Conservation (phyloP, 1,284 basidiomycete species). For the Ceratobasidium sp. region DNA sequence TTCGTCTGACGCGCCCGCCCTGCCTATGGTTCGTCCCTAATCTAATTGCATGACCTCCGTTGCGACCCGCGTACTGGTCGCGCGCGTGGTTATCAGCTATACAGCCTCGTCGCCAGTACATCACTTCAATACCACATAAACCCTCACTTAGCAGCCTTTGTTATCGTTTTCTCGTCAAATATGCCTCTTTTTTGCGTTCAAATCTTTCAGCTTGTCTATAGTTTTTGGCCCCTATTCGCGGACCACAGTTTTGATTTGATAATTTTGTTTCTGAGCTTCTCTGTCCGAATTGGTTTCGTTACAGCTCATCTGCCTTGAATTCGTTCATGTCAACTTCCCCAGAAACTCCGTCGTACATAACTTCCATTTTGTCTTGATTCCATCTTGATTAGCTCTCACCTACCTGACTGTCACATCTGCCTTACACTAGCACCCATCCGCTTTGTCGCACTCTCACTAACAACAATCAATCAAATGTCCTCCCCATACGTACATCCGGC, state of each 20-base stretch:
- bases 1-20: constrained; percentile 37
- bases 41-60: constrained; percentile 43
- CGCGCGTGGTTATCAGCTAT: constrained; percentile 27
- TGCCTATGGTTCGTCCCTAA: constrained; percentile 46
- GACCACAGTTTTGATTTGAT: not conserved
- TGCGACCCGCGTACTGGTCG: constrained; percentile 24
- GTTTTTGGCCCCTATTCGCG: not conserved
- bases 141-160: constrained; percentile 29
- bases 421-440: constrained; percentile 19
- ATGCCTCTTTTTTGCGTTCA: not conserved
- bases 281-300: constrained; percentile 36
- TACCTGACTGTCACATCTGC: constrained; percentile 31
- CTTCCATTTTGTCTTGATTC: constrained; percentile 13
- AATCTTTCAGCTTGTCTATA: constrained; percentile 10
- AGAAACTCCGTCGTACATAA: constrained; percentile 38
- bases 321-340: constrained; percentile 29
- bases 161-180: constrained; percentile 17
- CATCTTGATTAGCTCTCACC: constrained; percentile 6
- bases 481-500: not conserved
- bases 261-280: constrained; percentile 38
- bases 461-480: constrained; percentile 34
- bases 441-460: constrained; percentile 18
- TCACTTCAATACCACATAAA: constrained; percentile 31
- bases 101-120: constrained; percentile 11
- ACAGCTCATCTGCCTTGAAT: constrained; percentile 18